Evolutionary conservation across 1,284 basidiomycete genomes (phyloP).

Genomic region (Amylostereum areolatum): DNA sequence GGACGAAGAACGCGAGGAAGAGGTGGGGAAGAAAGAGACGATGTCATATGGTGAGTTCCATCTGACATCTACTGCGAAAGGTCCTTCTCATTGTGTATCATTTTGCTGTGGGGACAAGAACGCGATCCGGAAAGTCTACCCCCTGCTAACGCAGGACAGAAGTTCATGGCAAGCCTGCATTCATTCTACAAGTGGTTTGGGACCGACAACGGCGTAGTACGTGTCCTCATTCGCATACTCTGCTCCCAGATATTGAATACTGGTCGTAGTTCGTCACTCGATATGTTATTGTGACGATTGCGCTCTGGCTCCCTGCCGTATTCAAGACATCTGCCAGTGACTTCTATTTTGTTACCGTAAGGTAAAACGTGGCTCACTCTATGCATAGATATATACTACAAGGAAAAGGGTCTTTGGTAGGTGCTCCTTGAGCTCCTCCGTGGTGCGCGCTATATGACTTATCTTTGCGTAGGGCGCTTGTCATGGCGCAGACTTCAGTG

Average conservation of each 20-base stretch:
- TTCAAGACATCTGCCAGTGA: constrained; percentile 34
- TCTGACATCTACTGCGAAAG: neutral
- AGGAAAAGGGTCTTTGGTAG: constrained; percentile 38
- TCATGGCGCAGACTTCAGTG: constrained; percentile 63
- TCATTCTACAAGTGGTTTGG: constrained; percentile 33
- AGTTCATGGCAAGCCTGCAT: constrained; percentile 29
- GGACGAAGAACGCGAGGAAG: constrained; percentile 20
- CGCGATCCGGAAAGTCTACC: constrained; percentile 43
- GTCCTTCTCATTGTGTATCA: neutral
- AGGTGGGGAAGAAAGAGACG: constrained; percentile 9
- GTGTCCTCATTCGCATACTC: constrained; percentile 8
- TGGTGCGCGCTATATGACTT: neutral
- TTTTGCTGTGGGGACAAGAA: constrained; percentile 18
- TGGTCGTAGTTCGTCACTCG: constrained; percentile 45
- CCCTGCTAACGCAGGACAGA: constrained; percentile 37
- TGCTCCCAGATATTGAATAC: neutral
- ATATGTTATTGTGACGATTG: constrained; percentile 47
- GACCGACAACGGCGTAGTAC: constrained; percentile 38
- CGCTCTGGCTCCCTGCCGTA: constrained; percentile 52
- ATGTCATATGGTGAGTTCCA: constrained; percentile 28
- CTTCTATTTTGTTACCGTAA: neutral
- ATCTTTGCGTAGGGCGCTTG: constrained; percentile 41
- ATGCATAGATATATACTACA: constrained; percentile 35
- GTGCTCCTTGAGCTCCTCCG: constrained; percentile 1
- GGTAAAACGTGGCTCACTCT: neutral